Evolutionary conservation across 2,329 filamentous ascomycete genomes (phyloP), one percentile per base, ranked within the genome.

Genomic region (Beauveria rudraprayagi): DNA sequence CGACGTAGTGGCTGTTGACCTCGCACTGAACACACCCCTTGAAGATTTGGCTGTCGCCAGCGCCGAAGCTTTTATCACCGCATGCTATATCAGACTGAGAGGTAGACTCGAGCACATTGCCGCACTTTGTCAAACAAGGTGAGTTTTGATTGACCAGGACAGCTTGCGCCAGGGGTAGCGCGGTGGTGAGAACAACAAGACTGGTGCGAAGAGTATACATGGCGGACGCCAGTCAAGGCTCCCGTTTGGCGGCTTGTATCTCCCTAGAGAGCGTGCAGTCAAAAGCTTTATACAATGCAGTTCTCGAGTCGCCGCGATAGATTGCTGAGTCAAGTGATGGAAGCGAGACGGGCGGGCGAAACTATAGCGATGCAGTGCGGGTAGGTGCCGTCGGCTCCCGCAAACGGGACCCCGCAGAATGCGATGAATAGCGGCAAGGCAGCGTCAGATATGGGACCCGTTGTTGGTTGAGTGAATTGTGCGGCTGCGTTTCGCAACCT

Each of bases 11-110:
- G 70, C 84, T 87, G 1, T 67, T 69, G 30, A 79, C 67, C 65
- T 85, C 76, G 69, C 83, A 86, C 43, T 74, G 68, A 50, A 84
- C 68, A 66, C 83, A 86, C 22, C 73, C 71, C 65, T 80, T 69
- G 64, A 78, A 83, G 46, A 84, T 76, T n/a, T 75, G 72, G 7
- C 81, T 82, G 4, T 71, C 65, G 1, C 76, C 70, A 8, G 69
- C 72, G 1, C 65, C 66, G 64, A 80, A 81, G 22, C 68, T 68
- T 48, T 64, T 64, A 40, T 80, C 74, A 3, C 71, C 65, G 70
- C 83, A 85, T 47, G 77, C 76, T 46, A 84, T 71, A 64, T 84
- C 81, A 58, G 74, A 72, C 4, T 65, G 47, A 1, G 77, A 72
- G 0, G 81, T 84, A 5, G 72, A 65, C 14, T 73, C 70, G 43